Evolutionary conservation across 192 early-diverging fungal species (phyloP).

Genomic region (Polychytrium aggregatum): DNA sequence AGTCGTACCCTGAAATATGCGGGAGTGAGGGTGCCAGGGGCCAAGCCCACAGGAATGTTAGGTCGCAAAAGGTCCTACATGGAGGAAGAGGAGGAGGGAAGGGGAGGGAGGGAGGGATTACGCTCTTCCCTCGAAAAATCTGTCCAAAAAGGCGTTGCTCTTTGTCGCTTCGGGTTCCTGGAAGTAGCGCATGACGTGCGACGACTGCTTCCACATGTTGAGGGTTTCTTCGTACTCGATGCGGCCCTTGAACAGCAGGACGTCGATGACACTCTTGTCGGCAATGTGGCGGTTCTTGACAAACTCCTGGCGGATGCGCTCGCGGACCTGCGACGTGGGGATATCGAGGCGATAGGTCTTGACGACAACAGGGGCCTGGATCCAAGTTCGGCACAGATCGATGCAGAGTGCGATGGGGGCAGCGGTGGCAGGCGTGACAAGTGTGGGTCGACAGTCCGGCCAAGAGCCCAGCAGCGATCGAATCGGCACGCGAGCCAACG

Average conservation of each 20-base stretch:
- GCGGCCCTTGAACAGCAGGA: slow-evolving; percentile 77
- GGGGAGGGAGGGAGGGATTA: no score
- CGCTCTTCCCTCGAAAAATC: slow-evolving; percentile 10
- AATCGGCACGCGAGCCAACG: no score
- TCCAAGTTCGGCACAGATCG: no score
- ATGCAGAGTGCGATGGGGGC: no score
- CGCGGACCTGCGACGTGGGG: slow-evolving; percentile 54
- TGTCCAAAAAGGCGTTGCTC: slow-evolving; percentile 61
- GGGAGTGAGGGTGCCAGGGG: no score
- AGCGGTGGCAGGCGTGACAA: no score
- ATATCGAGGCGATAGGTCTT: slow-evolving; percentile 38
- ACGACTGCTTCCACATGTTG: slow-evolving; percentile 87
- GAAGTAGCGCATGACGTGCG: slow-evolving; percentile 83
- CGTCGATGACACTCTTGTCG: slow-evolving; percentile 65
- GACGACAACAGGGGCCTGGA: slow-evolving; percentile 18
- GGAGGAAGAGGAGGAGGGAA: no score
- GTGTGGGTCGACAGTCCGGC: no score
- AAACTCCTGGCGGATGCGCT: slow-evolving; percentile 82
- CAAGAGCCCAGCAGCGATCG: no score
- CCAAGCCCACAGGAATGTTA: no score
- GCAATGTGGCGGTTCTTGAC: slow-evolving; percentile 71
- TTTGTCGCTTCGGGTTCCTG: slow-evolving; percentile 54
- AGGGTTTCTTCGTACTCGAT: slow-evolving; percentile 81
- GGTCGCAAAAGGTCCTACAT: no score
- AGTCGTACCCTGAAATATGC: no score